Conservation (phyloP, 2,329 filamentous ascomycete species). For the Claviceps sp. region DNA sequence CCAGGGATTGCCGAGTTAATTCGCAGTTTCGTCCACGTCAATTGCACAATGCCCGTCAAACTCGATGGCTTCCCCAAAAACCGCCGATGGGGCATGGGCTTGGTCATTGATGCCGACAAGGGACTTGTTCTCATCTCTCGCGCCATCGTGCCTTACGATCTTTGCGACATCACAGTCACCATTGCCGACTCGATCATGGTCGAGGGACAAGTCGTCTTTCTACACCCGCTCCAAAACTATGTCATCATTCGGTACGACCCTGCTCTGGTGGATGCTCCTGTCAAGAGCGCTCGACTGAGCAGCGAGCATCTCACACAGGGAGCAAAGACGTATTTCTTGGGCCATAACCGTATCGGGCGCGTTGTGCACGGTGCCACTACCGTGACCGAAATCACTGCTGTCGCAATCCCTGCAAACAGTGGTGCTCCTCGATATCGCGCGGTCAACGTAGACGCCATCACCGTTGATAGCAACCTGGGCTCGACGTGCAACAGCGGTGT, state of each 20-base stretch:
- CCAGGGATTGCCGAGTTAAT: constrained; percentile 87
- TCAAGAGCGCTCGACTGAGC: constrained; percentile 77
- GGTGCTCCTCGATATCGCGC: constrained; percentile 86
- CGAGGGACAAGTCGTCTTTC: constrained; percentile 84
- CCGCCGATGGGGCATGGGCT: constrained; percentile 83
- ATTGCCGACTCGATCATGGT: constrained; percentile 95
- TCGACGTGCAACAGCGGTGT: constrained; percentile 91
- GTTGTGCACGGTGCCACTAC: constrained; percentile 89
- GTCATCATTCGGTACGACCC: constrained; percentile 92
- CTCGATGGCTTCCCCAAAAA: constrained; percentile 96
- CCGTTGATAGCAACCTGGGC: constrained; percentile 84
- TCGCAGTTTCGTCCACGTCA: constrained; percentile 85
- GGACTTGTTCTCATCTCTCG: constrained; percentile 88
- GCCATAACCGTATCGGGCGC: constrained; percentile 92
- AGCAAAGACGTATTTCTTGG: constrained; percentile 88
- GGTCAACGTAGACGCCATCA: constrained; percentile 92
- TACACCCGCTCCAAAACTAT: constrained; percentile 96
- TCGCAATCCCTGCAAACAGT: constrained; percentile 88
- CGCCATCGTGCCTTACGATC: constrained; percentile 88
- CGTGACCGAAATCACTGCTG: constrained; percentile 93
- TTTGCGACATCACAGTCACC: constrained; percentile 91
- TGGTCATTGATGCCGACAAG: constrained; percentile 95
- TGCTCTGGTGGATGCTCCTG: constrained; percentile 80
- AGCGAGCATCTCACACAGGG: constrained; percentile 78
- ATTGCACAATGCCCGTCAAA: constrained; percentile 88